Evolutionary conservation across 345 rosid species (phyloP), one percentile per base, ranked within the genome.

Genomic region (Adansonia digitata): DNA sequence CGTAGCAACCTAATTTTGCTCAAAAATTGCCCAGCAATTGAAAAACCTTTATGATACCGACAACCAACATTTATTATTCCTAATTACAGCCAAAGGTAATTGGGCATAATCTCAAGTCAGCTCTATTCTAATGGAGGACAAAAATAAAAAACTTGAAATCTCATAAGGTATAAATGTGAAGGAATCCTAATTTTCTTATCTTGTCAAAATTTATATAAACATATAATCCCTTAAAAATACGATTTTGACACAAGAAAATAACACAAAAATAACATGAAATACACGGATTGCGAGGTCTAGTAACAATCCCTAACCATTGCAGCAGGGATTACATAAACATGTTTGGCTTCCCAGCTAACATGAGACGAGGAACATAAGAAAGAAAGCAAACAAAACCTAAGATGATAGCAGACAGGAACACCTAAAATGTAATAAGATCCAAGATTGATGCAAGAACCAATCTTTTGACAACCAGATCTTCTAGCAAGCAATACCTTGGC

Each of bases 401-500:
- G 46, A 82, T 26, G 46, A 81, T 52, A 15, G 84, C 78, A 0
- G 48, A 62, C 42, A 0, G 84, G 84, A 77, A 82, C 72, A 80
- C 73, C 12, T 42, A 15, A 82, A 74, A 75, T 85, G 79, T 56
- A 75, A 85, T 35, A 45, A 46, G 81, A 74, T 37, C 82, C 88
- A 61, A 85, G 77, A 22, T 82, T 82, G 48, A 80, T 79, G 1
- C 29, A 64, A 8, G 86, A 81, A 60, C 85, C 88, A 45, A 82
- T 45, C 84, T 82, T 85, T 57, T 82, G 83, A 84, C 88, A 85
- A 56, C 88, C 88, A 64, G 82, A 82, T 63, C 84, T 84, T 78
- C 85, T 85, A n/a, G n/a, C n/a, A n/a, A 59, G 84, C 34, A 31
- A 31, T 31, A 43, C 48, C 48, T 43, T 43, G 13, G 11, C 48